Evolutionary conservation across 2,329 filamentous ascomycete species (phyloP).

Genomic region (Hypoxylon sp.): DNA sequence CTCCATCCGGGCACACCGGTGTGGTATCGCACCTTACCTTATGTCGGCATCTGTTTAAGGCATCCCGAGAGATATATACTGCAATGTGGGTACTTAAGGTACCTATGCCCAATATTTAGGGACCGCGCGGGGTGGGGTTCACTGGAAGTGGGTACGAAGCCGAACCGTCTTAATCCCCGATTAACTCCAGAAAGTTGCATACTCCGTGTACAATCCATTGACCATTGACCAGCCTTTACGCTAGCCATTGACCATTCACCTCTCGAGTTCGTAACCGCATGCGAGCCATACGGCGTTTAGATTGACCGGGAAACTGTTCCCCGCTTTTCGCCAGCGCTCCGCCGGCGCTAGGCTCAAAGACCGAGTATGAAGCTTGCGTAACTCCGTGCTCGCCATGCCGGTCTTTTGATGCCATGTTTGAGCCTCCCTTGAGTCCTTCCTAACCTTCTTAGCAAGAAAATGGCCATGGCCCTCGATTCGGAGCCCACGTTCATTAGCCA

Average conservation of each 20-base stretch:
- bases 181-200: constrained; percentile 26
- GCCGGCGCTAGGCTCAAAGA: constrained; percentile 7
- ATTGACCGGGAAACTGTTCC: neutral
- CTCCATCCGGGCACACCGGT: constrained; percentile 8
- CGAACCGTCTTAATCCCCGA: constrained; percentile 23
- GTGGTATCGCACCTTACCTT: neutral
- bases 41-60: neutral
- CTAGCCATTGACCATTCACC: neutral
- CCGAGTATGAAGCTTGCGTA: neutral
- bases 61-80: too few relatives aligned
- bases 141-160: constrained; percentile 1
- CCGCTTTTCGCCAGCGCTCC: constrained; percentile 1
- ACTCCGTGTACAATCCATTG: neutral
- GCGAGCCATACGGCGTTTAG: neutral
- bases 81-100: too few relatives aligned
- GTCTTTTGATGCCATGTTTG: constrained; percentile 9
- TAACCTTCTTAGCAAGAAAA: neutral
- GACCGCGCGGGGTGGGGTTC: neutral
- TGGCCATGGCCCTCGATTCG: constrained; percentile 16
- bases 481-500: constrained; percentile 11
- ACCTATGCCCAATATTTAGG: neutral
- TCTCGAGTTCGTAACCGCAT: constrained; percentile 3
- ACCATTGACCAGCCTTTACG: too few relatives aligned
- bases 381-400: constrained; percentile 15
- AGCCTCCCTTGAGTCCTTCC: neutral